phyloP scores from a whole-genome alignment of 257 asterid genomes.

The Echites panduratus region DNA sequence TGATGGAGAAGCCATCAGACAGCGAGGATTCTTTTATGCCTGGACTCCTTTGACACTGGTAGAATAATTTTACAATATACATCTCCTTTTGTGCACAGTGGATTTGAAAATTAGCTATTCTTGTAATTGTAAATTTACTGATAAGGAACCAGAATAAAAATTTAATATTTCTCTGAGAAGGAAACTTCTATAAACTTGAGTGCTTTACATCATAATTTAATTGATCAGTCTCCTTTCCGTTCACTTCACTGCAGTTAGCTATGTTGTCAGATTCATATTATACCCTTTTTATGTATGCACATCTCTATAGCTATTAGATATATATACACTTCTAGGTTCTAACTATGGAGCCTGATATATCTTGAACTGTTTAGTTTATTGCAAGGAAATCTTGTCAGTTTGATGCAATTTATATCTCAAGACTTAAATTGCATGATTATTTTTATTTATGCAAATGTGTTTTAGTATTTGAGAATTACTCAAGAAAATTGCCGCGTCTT shows the following conservation, averaged over 20 bases:
- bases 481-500: not conserved
- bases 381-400: not conserved
- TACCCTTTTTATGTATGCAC: too few species aligned
- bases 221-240: not conserved
- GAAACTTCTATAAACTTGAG: not conserved
- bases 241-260: not conserved
- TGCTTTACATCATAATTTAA: not conserved
- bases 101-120: not conserved
- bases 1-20: constrained; percentile 71
- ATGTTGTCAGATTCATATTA: too few species aligned
- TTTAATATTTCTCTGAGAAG: not conserved
- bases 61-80: constrained; percentile 21
- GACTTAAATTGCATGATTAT: too few species aligned
- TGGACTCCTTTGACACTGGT: constrained; percentile 90
- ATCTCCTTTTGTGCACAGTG: constrained; percentile 1
- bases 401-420: too few species aligned
- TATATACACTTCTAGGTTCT: not conserved
- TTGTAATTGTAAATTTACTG: not conserved
- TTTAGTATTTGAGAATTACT: not conserved
- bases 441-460: too few species aligned
- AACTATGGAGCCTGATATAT: not conserved
- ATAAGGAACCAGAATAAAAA: not conserved
- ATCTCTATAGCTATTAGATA: too few species aligned
- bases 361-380: not conserved
- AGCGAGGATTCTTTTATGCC: constrained; percentile 78